Percentiles rank a stretch among this genome's conserved stretches.
Conservation (phyloP, 2,329 filamentous ascomycete species). For the Mariannaea sp. region DNA sequence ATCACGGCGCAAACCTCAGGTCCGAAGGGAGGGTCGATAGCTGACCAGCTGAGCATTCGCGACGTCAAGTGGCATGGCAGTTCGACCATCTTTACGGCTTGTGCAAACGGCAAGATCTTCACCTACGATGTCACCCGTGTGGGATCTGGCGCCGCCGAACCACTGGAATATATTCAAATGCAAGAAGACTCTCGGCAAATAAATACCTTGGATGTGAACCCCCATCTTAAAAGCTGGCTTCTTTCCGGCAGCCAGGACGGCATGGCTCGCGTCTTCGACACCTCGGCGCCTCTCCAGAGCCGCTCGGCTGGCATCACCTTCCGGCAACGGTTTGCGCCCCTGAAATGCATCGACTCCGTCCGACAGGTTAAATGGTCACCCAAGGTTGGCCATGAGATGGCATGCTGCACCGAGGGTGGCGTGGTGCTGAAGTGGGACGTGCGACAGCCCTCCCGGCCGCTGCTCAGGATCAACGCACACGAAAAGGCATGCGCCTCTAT, state of each 20-base stretch:
- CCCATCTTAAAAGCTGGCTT: conserved; percentile 60
- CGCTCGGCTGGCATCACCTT: conserved; percentile 57
- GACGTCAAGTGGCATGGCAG: conserved; percentile 64
- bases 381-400: conserved; percentile 64
- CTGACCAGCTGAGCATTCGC: conserved; percentile 66
- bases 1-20: conserved; percentile 54
- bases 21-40: conserved; percentile 47
- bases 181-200: conserved; percentile 67
- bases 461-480: conserved; percentile 65
- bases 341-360: conserved; percentile 51
- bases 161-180: conserved; percentile 61
- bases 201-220: conserved; percentile 67
- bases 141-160: conserved; percentile 49
- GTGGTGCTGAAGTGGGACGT: conserved; percentile 69
- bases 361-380: conserved; percentile 70
- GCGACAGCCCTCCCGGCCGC: conserved; percentile 56
- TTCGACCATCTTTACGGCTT: conserved; percentile 64
- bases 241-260: conserved; percentile 69
- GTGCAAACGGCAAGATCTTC: conserved; percentile 67
- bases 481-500: conserved; percentile 64
- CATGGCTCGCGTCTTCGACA: conserved; percentile 65
- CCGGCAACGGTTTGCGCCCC: conserved; percentile 49
- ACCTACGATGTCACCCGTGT: conserved; percentile 63
- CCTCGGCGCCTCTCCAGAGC: conserved; percentile 53
- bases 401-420: conserved; percentile 67